Base-by-base conservation (phyloP, 2,329 filamentous ascomycete genomes). In the Pestalotiopsis sp. region DNA sequence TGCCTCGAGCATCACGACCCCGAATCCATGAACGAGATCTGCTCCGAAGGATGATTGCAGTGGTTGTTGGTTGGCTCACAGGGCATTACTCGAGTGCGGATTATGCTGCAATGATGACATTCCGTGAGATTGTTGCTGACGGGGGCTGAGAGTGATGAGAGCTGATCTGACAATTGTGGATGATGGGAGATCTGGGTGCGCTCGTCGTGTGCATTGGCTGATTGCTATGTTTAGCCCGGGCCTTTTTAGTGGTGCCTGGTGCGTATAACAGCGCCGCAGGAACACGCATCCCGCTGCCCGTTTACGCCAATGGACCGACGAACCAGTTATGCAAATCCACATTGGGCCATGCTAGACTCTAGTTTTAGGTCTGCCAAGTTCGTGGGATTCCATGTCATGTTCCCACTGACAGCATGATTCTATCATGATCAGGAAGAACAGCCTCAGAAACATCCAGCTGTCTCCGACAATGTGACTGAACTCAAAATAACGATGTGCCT, bases 81-180 rank as follows among this genome's bases (percentile, higher is more conserved):
- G n/a, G 14, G 20, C 45, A 6, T 52, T 11, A 36, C 25, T 13
- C 12, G n/a, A 20, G 27, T 39, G 14, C 38, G n/a, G 23, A 20
- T 23, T 63, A 63, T 63, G 36, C 61, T n/a, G 36, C 63, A 23
- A 58, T 66, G 63, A 66, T 66, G 63, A 66, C 63, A 58, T 66
- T 57, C 12, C 20, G 45, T n/a, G 45, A 52, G 25, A 20, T 9
- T 45, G 14, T 31, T n/a, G 63, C 45, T 64, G 61, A 64, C 39
- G 39, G 45, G 45, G 61, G 61, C 61, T 62, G 31, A 36, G 31
- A 36, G 31, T 36, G 23, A 27, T 59, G 27, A 38, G 27, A 36
- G 59, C 59, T 62, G 27, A 39, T 20, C 25, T 36, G 59, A 62
- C 31, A 36, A 52, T 52, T 52, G 45, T 52, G 45, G 45, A 52